Base-by-base conservation (phyloP, 177 flowering plant species). In the Vitis hybrid region DNA sequence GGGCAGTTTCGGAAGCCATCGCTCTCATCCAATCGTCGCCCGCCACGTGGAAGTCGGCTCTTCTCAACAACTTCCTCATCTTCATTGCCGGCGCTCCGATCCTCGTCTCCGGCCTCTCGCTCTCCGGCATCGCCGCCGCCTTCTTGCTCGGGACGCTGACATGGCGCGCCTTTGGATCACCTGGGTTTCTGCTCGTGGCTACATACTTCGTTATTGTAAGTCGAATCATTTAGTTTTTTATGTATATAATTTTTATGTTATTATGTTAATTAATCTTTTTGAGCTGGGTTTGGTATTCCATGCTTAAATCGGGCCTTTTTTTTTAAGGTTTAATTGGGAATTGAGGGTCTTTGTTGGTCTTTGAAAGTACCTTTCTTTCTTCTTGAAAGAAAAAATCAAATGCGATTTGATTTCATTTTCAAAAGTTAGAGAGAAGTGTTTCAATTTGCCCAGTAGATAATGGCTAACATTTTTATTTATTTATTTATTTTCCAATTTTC, bases 71-170 rank as follows among this genome's bases (percentile, higher is more conserved):
- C 73, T 32, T 84, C 26, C 5, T 88, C 45, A 95, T 95, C 60
- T 95, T 93, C 74, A 15, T 84, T 8, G 26, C 87, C 64, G 99
- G 99, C 48, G 82, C 90, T 45, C 98, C 98, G 0, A 32, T 95
- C 72, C 84, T 95, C 21, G 84, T 91, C 32, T 39, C 92, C 11
- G 99, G 99, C 0, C 74, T 95, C 60, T 93, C 97, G 5, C 63
- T 77, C 11, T 79, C 96, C 9, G 99, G 97, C 32, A 91, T 93
- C 64, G 88, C 48, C 3, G 79, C 99, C 12, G 99, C 99, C 49
- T 95, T 93, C 80, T 75, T 93, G 80, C 80, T 95, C 57, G 99
- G 99, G 1, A 82, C 90, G 45, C 86, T 95, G 72, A 93, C 97
- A 54, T 93, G 99, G 98, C 88, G 97, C 56, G 91, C 94, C 64